These are phyloP conservation scores for Rhodofomes roseus DNA, from an alignment of 1,284 basidiomycete species.

Conservation along the genomic window DNA sequence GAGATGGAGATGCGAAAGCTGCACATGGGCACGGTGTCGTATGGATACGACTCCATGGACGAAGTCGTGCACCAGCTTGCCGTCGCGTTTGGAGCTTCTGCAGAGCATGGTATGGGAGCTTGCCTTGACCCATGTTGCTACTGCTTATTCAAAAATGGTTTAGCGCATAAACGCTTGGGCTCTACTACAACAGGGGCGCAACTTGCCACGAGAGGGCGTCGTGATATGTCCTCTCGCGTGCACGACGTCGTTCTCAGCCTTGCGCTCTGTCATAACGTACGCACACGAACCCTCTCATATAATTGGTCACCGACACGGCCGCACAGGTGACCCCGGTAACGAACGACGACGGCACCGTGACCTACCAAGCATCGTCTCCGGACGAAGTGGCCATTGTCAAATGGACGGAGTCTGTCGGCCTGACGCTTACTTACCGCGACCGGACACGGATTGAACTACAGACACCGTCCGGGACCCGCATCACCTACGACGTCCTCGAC, in stretches of 20 bases:
- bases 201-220: slow-evolving; percentile 76
- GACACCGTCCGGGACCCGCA: slow-evolving; percentile 56
- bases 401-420: slow-evolving; percentile 94
- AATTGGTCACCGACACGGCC: no score
- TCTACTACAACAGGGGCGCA: slow-evolving; percentile 72
- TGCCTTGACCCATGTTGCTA: background rate
- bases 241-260: slow-evolving; percentile 91
- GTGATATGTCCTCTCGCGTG: slow-evolving; percentile 96
- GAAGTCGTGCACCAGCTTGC: slow-evolving; percentile 90
- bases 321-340: slow-evolving; percentile 88
- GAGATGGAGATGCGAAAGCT: slow-evolving; percentile 99
- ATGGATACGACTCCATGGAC: slow-evolving; percentile 96
- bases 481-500: slow-evolving; percentile 86
- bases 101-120: slow-evolving; percentile 39
- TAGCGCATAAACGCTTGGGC: slow-evolving; percentile 42
- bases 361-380: slow-evolving; percentile 97
- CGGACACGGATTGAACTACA: slow-evolving; percentile 83
- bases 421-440: slow-evolving; percentile 85
- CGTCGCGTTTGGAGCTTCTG: slow-evolving; percentile 68
- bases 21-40: slow-evolving; percentile 98
- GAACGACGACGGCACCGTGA: slow-evolving; percentile 91
- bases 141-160: slow-evolving; percentile 4
- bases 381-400: slow-evolving; percentile 99
- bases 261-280: slow-evolving; percentile 94
- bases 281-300: background rate